Conservation (phyloP, 805 yeast species). For the Starmera pachycereana region DNA sequence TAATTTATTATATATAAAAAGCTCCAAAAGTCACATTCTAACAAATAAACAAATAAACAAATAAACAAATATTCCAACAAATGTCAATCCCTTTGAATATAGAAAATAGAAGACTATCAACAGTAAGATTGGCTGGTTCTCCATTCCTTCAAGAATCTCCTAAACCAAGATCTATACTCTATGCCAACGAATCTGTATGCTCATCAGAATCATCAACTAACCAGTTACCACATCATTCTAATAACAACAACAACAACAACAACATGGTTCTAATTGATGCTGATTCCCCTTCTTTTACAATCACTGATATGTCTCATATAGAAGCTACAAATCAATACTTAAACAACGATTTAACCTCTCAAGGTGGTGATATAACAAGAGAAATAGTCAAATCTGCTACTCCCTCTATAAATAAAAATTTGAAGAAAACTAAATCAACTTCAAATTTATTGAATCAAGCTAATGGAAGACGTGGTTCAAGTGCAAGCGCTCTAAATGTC, state of each 20-base stretch:
- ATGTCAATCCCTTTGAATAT: too few relatives aligned
- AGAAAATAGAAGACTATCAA: slow-evolving; percentile 7
- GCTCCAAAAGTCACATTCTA: too few relatives aligned
- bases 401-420: neutral
- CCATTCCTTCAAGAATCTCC: slow-evolving; percentile 3
- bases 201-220: neutral
- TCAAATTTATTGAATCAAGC: slow-evolving; percentile 8
- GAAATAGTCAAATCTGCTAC: neutral
- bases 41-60: too few relatives aligned
- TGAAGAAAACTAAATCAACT: slow-evolving; percentile 12
- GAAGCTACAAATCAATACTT: neutral
- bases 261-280: slow-evolving; percentile 8
- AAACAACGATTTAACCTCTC: neutral
- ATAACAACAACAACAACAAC: neutral
- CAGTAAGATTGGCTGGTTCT: slow-evolving; percentile 9
- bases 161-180: neutral
- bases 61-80: too few relatives aligned
- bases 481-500: slow-evolving; percentile 58
- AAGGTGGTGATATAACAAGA: slow-evolving; percentile 1
- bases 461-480: slow-evolving; percentile 41
- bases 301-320: neutral
- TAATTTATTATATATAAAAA: too few relatives aligned
- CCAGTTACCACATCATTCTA: neutral
- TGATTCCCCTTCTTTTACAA: slow-evolving; percentile 10
- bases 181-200: neutral